phyloP scores from a whole-genome alignment of 371 early-diverging fungal genomes.

The Blastocladiella emersonii region DNA sequence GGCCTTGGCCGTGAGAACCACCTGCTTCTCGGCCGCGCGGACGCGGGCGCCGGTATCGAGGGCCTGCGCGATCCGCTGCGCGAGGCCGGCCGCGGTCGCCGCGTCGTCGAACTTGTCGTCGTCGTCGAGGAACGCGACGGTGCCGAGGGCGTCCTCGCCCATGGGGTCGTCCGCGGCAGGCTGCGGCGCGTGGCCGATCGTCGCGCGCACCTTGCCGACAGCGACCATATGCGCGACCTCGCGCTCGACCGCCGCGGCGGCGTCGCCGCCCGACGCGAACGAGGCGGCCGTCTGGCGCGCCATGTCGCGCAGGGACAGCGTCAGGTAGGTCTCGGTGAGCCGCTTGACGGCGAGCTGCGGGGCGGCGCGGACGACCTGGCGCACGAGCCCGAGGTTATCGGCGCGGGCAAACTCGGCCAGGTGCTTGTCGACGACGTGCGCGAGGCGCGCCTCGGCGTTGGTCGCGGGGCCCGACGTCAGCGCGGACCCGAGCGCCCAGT shows the following conservation, averaged over 20 bases:
- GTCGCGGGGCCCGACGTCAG: constrained; percentile 11
- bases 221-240: constrained; percentile 37
- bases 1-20: too few relatives aligned
- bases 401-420: background rate
- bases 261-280: background rate
- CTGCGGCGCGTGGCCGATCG: background rate
- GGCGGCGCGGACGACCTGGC: constrained; percentile 45
- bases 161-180: background rate
- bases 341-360: constrained; percentile 45
- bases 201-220: background rate
- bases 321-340: constrained; percentile 60
- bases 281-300: constrained; percentile 9
- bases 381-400: constrained; percentile 49
- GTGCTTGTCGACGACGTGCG: constrained; percentile 25
- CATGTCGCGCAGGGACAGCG: constrained; percentile 54
- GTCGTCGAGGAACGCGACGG: background rate
- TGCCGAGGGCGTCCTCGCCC: background rate
- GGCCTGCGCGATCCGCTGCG: too few relatives aligned
- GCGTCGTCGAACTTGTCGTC: background rate
- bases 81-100: background rate
- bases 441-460: constrained; percentile 11
- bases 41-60: too few relatives aligned
- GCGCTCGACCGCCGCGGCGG: constrained; percentile 25
- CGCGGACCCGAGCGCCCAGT: constrained; percentile 7
- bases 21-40: too few relatives aligned